Base-by-base conservation (phyloP, 106 monocot species). In the Ottelia alismoides region DNA sequence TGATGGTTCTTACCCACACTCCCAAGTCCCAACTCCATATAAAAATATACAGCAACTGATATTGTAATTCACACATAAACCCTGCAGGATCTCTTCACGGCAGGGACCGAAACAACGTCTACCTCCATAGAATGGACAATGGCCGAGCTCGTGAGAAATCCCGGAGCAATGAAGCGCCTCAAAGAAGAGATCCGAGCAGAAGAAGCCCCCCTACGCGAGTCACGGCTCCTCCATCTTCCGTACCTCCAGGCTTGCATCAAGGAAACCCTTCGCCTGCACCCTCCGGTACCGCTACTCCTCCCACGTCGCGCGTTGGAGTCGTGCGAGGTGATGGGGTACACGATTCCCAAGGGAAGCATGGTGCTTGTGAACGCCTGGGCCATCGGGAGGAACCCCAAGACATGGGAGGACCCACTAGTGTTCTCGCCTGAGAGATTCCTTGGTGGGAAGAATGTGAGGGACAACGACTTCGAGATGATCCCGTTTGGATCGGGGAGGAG, bases 401-500 rank as follows among this genome's bases (percentile, higher is more conserved):
- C 60, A 21, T 73, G 78, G 78, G 50, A 64, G 29, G 28, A 70
- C 6, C 69, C 69, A 10, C 5, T 70, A 29, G 61, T 45, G 43
- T 74, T 69, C 59, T 9, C 29, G 19, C 76, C 76, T 3, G 62
- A 57, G 55, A 71, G 76, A 52, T 77, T n/a, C n/a, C n/a, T 77
- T 43, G 54, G 30, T 5, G 54, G 66, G 0, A 19, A 28, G 20
- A 62, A 67, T 30, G 47, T 49, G 10, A 30, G 27, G 12, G 72
- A 67, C 25, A 62, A 20, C 30, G 57, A 76, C 59, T 70, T 65
- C 43, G 58, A 76, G 35, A 45, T 76, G 45, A 2, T 55, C 6
- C 65, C 65, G 14, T 65, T 65, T 20, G 65, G 65, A 5, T 43
- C 54, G 1, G 65, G 65, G 2, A 45, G 43, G 65, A 54, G 65